Evolutionary conservation across 1,284 basidiomycete genomes (phyloP).

Genomic region (Fomitopsis schrenkii): DNA sequence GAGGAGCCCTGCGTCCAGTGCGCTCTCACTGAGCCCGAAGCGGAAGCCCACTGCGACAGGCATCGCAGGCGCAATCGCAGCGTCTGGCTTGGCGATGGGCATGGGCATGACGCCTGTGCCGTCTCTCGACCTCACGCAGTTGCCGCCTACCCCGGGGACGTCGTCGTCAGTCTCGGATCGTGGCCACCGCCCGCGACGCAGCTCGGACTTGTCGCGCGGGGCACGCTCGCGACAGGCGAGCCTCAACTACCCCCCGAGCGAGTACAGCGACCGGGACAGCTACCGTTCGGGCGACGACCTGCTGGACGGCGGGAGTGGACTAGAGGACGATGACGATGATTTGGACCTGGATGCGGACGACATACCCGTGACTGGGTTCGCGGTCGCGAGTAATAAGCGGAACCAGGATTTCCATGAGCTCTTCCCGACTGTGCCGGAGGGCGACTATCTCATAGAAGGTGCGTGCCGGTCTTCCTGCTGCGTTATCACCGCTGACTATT

Average conservation of each 20-base stretch:
- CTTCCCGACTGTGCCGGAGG: constrained; percentile 87
- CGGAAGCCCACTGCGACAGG: constrained; percentile 31
- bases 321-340: constrained; percentile 35
- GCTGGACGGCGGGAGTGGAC: constrained; percentile 17
- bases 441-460: constrained; percentile 98
- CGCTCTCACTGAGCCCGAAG: constrained; percentile 19
- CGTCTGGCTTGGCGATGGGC: constrained; percentile 61
- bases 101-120: constrained; percentile 40
- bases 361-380: constrained; percentile 88
- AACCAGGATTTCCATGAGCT: constrained; percentile 96
- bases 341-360: constrained; percentile 61
- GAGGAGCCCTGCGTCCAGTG: not conserved
- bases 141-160: constrained; percentile 13
- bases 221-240: constrained; percentile 25
- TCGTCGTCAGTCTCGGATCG: constrained; percentile 7
- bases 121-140: constrained; percentile 15
- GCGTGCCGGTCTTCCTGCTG: constrained; percentile 20
- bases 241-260: constrained; percentile 21
- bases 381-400: constrained; percentile 92
- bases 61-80: constrained; percentile 62
- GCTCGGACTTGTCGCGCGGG: constrained; percentile 11
- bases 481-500: not conserved
- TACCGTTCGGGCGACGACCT: constrained; percentile 22
- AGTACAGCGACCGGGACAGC: constrained; percentile 28
- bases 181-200: constrained; percentile 9